Evolutionary conservation across 495 filamentous ascomycete species (phyloP).

Genomic region (Trichoderma gamsii): DNA sequence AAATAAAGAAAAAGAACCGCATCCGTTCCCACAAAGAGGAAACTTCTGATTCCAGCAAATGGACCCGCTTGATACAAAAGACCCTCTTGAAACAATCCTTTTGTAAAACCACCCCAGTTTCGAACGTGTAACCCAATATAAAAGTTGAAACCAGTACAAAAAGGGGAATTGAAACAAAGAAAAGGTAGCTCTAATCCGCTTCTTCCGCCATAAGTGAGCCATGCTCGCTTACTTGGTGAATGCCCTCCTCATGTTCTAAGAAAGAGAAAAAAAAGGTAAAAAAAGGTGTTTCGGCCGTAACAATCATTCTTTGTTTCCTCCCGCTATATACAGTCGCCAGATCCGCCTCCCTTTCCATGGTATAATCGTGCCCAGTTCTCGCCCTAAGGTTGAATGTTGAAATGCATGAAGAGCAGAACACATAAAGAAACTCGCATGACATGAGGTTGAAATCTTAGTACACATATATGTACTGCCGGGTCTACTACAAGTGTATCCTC

Average conservation of each 20-base stretch:
- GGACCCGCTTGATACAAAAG: too few species aligned
- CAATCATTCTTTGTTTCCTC: neutral
- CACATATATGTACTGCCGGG: neutral
- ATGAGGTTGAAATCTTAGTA: neutral
- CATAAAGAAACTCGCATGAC: neutral
- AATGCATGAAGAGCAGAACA: neutral
- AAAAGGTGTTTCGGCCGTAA: neutral
- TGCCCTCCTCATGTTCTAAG: neutral
- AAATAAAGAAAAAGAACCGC: too few species aligned
- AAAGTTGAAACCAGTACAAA: neutral
- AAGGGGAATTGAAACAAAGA: neutral
- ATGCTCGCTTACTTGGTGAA: neutral
- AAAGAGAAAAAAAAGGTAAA: neutral
- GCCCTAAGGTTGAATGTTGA: neutral
- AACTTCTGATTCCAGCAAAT: too few species aligned
- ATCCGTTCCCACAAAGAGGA: too few species aligned
- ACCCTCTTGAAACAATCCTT: too few species aligned
- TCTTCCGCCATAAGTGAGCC: neutral
- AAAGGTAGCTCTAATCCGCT: neutral
- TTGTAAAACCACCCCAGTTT: neutral
- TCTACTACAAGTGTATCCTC: neutral
- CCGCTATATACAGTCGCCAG: neutral
- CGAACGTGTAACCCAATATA: neutral
- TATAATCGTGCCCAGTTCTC: neutral
- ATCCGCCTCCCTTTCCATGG: neutral